phyloP scores from a whole-genome alignment of 176 grass and related monocot species.

The Zea mays region Zm-B73-REFERENCE-NAM-5.0 NC_050100.1:187692501-187693000 shows the following conservation, averaged over 20 bases:
- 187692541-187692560: conserved; percentile 4
- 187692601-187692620: not conserved
- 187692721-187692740: conserved; percentile 5
- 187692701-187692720: conserved; percentile 21
- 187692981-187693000: no score
- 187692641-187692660: not conserved
- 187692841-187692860: no score
- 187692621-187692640: conserved; percentile 23
- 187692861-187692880: no score
- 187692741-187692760: conserved; percentile 31
- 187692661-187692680: not conserved
- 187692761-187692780: not conserved
- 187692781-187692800: not conserved
- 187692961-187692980: no score
- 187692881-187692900: no score
- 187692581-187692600: conserved; percentile 35
- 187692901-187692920: no score
- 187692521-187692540: not conserved
- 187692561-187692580: not conserved
- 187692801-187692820: not conserved
- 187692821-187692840: conserved; percentile 3
- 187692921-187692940: no score
- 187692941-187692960: no score
- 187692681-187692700: not conserved
- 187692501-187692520: not conserved